Evolutionary conservation across 345 rosid species (phyloP).

Genomic region (Punica granatum): DNA sequence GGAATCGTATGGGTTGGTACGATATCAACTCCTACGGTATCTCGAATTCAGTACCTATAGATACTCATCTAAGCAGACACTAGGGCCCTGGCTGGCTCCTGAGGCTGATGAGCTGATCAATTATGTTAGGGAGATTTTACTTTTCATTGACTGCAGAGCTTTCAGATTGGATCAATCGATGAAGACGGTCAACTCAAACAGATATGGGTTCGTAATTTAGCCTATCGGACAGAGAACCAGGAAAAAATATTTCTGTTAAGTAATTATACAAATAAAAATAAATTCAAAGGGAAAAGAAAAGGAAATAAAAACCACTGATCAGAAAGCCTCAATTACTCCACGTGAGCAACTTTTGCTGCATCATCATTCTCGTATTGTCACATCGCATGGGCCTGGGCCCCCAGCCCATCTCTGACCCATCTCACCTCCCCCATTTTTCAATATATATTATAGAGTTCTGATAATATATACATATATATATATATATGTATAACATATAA

Average conservation of each 20-base stretch:
- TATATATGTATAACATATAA: no score
- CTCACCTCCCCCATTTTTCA: not conserved
- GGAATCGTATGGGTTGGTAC: no score
- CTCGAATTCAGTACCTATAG: not conserved
- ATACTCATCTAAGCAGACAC: not conserved
- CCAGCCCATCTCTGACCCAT: conserved; percentile 3
- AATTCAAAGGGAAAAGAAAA: not conserved
- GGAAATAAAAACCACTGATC: no score
- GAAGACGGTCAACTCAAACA: not conserved
- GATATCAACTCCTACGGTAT: no score
- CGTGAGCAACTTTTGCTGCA: conserved; percentile 5
- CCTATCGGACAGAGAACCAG: not conserved
- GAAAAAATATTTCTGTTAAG: not conserved
- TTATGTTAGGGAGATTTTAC: not conserved
- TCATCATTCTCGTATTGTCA: conserved; percentile 11
- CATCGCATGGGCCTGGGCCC: conserved; percentile 8
- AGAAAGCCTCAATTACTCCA: not conserved
- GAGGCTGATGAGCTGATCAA: not conserved
- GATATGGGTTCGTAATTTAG: not conserved
- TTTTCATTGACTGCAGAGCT: not conserved
- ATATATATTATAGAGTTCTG: no score
- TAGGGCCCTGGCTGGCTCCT: not conserved
- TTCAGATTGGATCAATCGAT: not conserved
- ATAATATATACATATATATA: no score
- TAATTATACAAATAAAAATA: not conserved